Evolutionary conservation across 2,329 filamentous ascomycete genomes (phyloP).

Genomic region (Teratosphaeria gauchensis): DNA sequence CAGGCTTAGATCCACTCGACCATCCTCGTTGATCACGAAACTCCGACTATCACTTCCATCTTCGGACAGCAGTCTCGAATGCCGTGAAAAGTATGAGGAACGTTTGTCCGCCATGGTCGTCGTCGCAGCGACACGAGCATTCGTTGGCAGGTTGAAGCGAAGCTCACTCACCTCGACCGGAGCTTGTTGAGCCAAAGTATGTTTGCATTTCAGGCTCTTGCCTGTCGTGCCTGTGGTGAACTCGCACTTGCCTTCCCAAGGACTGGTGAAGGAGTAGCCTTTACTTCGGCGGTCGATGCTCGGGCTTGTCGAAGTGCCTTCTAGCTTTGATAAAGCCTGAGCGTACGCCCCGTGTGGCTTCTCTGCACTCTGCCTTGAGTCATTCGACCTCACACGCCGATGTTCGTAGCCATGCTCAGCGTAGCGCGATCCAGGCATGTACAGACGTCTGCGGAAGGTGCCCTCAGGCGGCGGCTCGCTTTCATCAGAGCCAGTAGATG

Average conservation of each 20-base stretch:
- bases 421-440: slow-evolving; percentile 37
- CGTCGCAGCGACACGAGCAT: slow-evolving; percentile 19
- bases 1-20: slow-evolving; percentile 60
- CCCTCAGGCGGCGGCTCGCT: slow-evolving; percentile 20
- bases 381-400: slow-evolving; percentile 16
- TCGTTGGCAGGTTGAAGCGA: slow-evolving; percentile 73
- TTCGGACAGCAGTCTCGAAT: slow-evolving; percentile 2
- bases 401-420: slow-evolving; percentile 29
- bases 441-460: slow-evolving; percentile 37
- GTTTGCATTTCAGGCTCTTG: slow-evolving; percentile 34
- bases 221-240: slow-evolving; percentile 73
- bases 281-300: slow-evolving; percentile 43
- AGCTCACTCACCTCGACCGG: slow-evolving; percentile 63
- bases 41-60: slow-evolving; percentile 7
- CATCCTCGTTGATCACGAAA: slow-evolving; percentile 23
- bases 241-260: slow-evolving; percentile 80
- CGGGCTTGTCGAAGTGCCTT: neutral
- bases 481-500: slow-evolving; percentile 14
- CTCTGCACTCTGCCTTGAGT: slow-evolving; percentile 2
- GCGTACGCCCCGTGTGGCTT: slow-evolving; percentile 10
- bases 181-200: slow-evolving; percentile 22
- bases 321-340: slow-evolving; percentile 8
- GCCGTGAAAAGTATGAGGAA: slow-evolving; percentile 13
- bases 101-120: slow-evolving; percentile 22
- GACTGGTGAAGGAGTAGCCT: slow-evolving; percentile 67